Evolutionary conservation across 2,329 filamentous ascomycete genomes (phyloP), one percentile per base, ranked within the genome.

Genomic region (Drechslerella stenobrocha): DNA sequence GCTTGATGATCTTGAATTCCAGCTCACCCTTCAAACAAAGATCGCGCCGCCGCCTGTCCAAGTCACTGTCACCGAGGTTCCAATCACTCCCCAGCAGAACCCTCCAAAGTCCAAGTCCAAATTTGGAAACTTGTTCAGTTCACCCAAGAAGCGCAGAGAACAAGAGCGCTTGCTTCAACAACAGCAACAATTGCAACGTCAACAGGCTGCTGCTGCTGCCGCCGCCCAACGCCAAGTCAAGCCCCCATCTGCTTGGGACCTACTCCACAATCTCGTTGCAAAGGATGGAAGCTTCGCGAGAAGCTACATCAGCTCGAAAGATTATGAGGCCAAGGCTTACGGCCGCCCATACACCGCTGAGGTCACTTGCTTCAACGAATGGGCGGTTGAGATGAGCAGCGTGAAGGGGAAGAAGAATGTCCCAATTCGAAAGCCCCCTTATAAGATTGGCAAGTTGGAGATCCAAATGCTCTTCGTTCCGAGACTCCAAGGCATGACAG

Each of bases 1-100:
- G 23, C 87, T 95, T 50, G 93, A 96, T 72, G 93, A 98, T 73
- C 84, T 98, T n/a, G 93, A 98, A 76, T 98, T 98, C 79, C 93
- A 98, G 77, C 83, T 98, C 35, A 97, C 93, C 0, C 83, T 98
- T 11, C 95, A 96, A 72, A 95, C 95, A 71, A 96, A 96, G 79
- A 82, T 97, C 22, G 88, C 91, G 71, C 89, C 91, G 74, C 89
- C 88, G 3, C 84, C 86, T 23, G 82, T 87, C 9, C 64, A 56
- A 13, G 22, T 58, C 2, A 61, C 56, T 4, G 45, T 57, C 7
- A 51, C 50, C 26, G 18, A 78, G 80, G 52, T 71, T 70, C 20
- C 69, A 65, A 34, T 74, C 65, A 32, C 76, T 13, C 76, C 77
- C 72, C 73, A 59, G 70, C 76, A 34, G 18, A 92, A 89, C 75